These are phyloP conservation scores for Platanus orientalis DNA, from an alignment of 164 flowering plant genomes.

Conservation along the genomic window DNA sequence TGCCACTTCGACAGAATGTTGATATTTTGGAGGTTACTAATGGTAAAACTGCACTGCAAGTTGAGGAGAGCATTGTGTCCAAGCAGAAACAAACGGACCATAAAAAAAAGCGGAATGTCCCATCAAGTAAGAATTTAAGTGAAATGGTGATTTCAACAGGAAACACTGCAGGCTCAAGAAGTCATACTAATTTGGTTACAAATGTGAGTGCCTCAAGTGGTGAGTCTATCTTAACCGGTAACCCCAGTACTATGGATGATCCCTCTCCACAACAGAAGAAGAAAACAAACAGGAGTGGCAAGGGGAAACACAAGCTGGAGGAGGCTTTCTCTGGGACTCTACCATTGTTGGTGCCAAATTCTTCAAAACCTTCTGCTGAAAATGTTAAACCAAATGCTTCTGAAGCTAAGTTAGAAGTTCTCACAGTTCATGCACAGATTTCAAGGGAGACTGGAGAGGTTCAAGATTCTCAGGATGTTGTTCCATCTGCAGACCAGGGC, in stretches of 20 bases:
- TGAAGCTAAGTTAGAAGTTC: slow-evolving; percentile 22
- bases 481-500: slow-evolving; percentile 29
- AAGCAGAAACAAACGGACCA: slow-evolving; percentile 48
- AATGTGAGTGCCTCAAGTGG: slow-evolving; percentile 21
- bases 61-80: slow-evolving; percentile 23
- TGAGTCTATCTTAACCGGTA: slow-evolving; percentile 22
- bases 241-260: slow-evolving; percentile 26
- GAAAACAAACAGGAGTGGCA: slow-evolving; percentile 45
- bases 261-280: slow-evolving; percentile 39
- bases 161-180: slow-evolving; percentile 19
- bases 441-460: slow-evolving; percentile 10
- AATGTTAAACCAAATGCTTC: slow-evolving; percentile 26
- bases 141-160: slow-evolving; percentile 22
- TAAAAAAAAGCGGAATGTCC: slow-evolving; percentile 48
- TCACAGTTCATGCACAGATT: slow-evolving; percentile 18
- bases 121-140: slow-evolving; percentile 18
- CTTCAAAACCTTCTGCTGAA: slow-evolving; percentile 25
- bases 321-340: slow-evolving; percentile 24
- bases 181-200: slow-evolving; percentile 14
- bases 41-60: slow-evolving; percentile 18
- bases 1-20: slow-evolving; percentile 19
- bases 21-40: slow-evolving; percentile 16
- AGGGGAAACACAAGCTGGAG: slow-evolving; percentile 58
- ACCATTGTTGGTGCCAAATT: slow-evolving; percentile 17
- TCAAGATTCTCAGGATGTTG: slow-evolving; percentile 23